Evolutionary conservation across 352 stramenopile species (phyloP), one percentile per base, ranked within the genome.

Genomic region (Pythium aristosporum): DNA sequence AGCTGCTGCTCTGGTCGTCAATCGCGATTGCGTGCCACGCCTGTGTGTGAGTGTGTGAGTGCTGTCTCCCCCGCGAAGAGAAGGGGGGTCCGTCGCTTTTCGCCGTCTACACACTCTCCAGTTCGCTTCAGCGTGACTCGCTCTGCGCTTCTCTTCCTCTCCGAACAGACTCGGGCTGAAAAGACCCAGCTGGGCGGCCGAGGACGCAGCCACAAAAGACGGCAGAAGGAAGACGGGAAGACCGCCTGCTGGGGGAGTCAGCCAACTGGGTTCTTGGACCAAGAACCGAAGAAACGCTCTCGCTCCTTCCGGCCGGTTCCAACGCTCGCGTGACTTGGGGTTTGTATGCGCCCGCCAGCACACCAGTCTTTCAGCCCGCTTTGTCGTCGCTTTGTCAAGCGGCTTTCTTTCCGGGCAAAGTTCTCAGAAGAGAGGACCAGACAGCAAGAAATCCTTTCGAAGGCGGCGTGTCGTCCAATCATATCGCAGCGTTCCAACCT

Each of bases 381-480:
- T 49, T 44, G 52, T 70, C 50, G 63, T 71, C 34, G 57, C 51
- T 65, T 71, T 63, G 63, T 64, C 41, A 37, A 50, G 16, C 61
- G 57, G 53, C 64, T 72, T 72, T 67, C 49, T 62, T 67, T 72
- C 54, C 54, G 47, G 41, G 52, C 65, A 72, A 67, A 61, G 25
- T 72, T 72, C 65, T 65, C 37, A 49, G 65, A 72, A 72, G 65
- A 55, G 41, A 53, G 46, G 28, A 44, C 46, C 32, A 58, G 41
- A 57, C 10, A 12, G 21, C 16, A 62, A 70, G 51, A 65, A 44
- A 62, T 65, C 53, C 20, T 36, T 34, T 12, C 16, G 21, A 5
- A 28, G 37, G 2, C 6, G 37, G 23, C 16, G 18, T 57, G 16
- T 57, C 10, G 51, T 52, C 62, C 62, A 68, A 68, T 68, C 62